Evolutionary conservation across 306 rosid species (phyloP), one percentile per base, ranked within the genome.

Genomic region (Gynostemma pentaphyllum): DNA sequence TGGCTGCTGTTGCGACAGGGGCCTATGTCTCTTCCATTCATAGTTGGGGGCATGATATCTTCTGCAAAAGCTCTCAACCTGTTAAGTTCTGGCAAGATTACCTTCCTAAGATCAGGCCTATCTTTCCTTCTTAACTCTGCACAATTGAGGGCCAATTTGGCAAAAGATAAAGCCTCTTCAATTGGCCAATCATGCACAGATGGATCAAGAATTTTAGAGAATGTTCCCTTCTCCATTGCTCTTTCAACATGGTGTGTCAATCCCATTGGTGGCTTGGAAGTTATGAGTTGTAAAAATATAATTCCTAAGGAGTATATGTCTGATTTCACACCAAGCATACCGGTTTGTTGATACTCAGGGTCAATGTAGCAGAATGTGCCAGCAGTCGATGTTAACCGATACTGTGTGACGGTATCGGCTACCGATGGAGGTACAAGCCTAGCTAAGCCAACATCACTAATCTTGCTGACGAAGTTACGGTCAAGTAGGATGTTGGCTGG

Each of bases 341-440:
- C 98, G 1, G 98, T 85, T 45, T 91, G 98, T 68, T 91, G 98
- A 71, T 91, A 91, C 74, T 91, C 98, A 2, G 98, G 98, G 46
- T 91, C 98, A 6, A 91, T 91, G 52, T 91, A 91, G 78, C 96
- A 91, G 85, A 91, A 91, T 0, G 98, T 91, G 55, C 98, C 98
- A 0, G 98, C 98, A 0, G 96, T 79, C 3, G 96, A 82, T 29
- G 98, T 91, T 95, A 91, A 77, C 11, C 72, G 87, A 18, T 88
- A 91, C 44, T 91, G 96, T 0, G 98, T 88, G 62, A 83, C 95
- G 0, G 0, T 63, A 61, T 91, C 92, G 0, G 92, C 89, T 8
- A 85, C 68, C 5, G 86, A 45, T 13, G 92, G 89, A 6, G 98
- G 98, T 19, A 91, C 95, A 26, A 91, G 89, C 75, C 98, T 77